phyloP scores from a whole-genome alignment of 352 stramenopile genomes.

The Pseudoperonospora humuli region DNA sequence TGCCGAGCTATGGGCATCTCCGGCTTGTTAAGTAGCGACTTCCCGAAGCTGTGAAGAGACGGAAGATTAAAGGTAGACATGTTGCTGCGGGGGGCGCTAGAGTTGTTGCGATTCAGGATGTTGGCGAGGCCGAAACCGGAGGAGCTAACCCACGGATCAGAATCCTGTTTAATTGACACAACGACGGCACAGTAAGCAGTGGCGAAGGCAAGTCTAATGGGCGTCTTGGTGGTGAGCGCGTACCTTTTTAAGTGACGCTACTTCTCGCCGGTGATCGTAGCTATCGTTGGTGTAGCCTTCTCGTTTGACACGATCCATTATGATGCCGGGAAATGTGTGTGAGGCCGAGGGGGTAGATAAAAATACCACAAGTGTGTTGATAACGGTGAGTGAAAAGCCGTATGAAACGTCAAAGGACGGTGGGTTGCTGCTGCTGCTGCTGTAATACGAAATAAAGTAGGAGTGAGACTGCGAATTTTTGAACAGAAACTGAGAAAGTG shows the following conservation, averaged over 20 bases:
- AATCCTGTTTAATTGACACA: conserved; percentile 32
- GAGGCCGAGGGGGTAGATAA: conserved; percentile 13
- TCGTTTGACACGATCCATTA: conserved; percentile 22
- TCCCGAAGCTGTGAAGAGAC: conserved; percentile 67
- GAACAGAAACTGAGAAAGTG: conserved; percentile 6
- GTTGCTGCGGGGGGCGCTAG: conserved; percentile 5
- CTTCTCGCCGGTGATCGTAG: conserved; percentile 19
- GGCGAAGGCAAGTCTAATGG: neutral
- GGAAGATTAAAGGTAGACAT: conserved; percentile 68
- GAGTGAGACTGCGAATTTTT: conserved; percentile 25
- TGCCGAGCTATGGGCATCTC: conserved; percentile 31
- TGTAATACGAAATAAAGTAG: conserved; percentile 9
- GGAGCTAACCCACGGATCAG: conserved; percentile 56
- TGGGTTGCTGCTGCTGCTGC: too few relatives aligned
- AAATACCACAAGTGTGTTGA: conserved; percentile 9
- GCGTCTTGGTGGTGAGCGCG: conserved; percentile 5
- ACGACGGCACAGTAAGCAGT: conserved; percentile 20
- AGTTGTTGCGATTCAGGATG: conserved; percentile 59
- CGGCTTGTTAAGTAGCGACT: conserved; percentile 48
- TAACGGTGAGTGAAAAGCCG: conserved; percentile 14
- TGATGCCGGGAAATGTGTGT: neutral
- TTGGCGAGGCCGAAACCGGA: conserved; percentile 73
- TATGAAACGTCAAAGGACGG: conserved; percentile 15
- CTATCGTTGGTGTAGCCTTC: conserved; percentile 22
- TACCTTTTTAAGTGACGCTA: conserved; percentile 30